Evolutionary conservation across 768 basidiomycete genomes (phyloP).

Genomic region (Boletellus ananiceps): DNA sequence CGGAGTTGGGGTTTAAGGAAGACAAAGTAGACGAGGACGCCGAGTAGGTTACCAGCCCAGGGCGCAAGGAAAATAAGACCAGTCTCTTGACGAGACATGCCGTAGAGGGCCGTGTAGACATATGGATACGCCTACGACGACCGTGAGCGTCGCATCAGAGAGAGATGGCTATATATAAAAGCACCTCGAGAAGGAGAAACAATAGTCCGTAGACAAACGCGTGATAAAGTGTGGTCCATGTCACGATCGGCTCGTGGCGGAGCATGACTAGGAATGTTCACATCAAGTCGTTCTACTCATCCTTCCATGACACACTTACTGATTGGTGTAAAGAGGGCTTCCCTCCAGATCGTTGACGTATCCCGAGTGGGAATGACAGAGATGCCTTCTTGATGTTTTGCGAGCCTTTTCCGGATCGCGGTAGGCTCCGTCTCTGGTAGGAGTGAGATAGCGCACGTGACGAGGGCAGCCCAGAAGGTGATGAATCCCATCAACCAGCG

Average conservation of each 20-base stretch:
- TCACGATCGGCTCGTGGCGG: slow-evolving; percentile 22
- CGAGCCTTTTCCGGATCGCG: slow-evolving; percentile 16
- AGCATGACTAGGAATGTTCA: slow-evolving; percentile 19
- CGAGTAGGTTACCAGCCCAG: slow-evolving; percentile 24
- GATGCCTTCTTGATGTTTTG: slow-evolving; percentile 6
- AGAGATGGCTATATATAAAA: background rate
- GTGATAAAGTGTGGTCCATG: slow-evolving; percentile 28
- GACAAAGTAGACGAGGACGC: slow-evolving; percentile 24
- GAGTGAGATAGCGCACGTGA: slow-evolving; percentile 11
- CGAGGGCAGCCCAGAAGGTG: slow-evolving; percentile 20
- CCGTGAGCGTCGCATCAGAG: background rate
- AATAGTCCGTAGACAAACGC: slow-evolving; percentile 28
- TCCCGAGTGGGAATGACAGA: background rate
- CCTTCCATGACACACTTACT: slow-evolving; percentile 13
- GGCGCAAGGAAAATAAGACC: slow-evolving; percentile 24
- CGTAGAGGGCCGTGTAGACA: slow-evolving; percentile 18
- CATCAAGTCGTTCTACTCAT: background rate
- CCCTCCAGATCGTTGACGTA: slow-evolving; percentile 15
- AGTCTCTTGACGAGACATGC: slow-evolving; percentile 23
- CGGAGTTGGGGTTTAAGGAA: slow-evolving; percentile 21
- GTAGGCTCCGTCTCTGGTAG: slow-evolving; percentile 27
- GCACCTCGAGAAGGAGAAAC: slow-evolving; percentile 28
- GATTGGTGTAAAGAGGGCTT: slow-evolving; percentile 23
- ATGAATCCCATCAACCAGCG: slow-evolving; percentile 26
- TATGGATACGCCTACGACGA: slow-evolving; percentile 19